Conservation (phyloP, 805 yeast genomes). For the Candida arabinofermentans region DNA sequence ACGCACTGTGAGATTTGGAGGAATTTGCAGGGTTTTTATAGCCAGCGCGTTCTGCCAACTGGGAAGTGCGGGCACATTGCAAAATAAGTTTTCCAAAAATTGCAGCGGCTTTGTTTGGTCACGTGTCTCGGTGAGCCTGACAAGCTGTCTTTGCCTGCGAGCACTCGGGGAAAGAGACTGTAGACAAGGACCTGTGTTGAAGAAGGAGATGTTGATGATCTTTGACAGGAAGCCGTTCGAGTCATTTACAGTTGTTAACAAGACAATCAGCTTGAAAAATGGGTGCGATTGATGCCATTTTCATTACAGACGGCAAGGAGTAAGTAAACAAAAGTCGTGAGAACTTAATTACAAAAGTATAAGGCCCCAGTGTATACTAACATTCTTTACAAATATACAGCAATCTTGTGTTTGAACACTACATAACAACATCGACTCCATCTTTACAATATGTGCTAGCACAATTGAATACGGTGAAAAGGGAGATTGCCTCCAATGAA, state of each 20-base stretch:
- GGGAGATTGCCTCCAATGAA: conserved; percentile 6
- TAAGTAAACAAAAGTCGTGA: no score
- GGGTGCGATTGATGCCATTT: conserved; percentile 32
- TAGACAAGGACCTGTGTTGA: no score
- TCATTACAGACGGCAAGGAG: conserved; percentile 27
- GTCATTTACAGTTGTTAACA: no score
- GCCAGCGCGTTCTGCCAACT: neutral
- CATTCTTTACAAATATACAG: conserved; percentile 11
- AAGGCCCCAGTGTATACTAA: no score
- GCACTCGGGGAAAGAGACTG: no score
- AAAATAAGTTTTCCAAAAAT: no score
- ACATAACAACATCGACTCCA: conserved; percentile 23
- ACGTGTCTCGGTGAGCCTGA: no score
- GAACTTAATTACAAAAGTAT: no score
- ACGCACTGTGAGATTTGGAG: neutral
- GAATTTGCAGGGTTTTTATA: conserved; percentile 1
- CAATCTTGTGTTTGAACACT: conserved; percentile 23
- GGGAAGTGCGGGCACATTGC: neutral
- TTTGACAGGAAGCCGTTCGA: no score
- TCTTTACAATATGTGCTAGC: conserved; percentile 23
- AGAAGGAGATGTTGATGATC: no score
- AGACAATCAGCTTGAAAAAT: conserved; percentile 7
- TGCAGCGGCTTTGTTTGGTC: no score
- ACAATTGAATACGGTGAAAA: conserved; percentile 18
- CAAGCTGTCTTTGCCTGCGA: no score